phyloP scores from a whole-genome alignment of 192 early-diverging fungal genomes.

The Gaertneriomyces semiglobifer region DNA sequence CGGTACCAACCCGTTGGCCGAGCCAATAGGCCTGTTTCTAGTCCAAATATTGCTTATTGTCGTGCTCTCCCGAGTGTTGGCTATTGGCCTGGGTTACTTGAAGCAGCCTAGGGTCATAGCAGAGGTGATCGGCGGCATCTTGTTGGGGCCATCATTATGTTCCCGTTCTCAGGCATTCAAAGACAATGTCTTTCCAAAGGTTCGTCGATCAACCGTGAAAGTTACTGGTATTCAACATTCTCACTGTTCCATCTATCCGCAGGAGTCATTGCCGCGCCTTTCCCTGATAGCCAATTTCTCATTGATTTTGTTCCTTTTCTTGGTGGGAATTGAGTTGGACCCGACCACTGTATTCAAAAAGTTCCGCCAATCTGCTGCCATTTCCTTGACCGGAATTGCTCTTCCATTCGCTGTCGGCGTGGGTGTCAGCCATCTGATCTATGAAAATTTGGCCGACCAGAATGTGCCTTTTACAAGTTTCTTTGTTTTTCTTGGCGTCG shows the following conservation, averaged over 20 bases:
- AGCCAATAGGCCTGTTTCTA: constrained; percentile 73
- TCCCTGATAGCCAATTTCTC: constrained; percentile 83
- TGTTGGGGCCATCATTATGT: constrained; percentile 83
- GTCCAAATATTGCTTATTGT: constrained; percentile 67
- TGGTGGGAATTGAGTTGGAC: constrained; percentile 50
- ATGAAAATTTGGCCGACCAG: constrained; percentile 31
- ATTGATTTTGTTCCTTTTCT: constrained; percentile 83
- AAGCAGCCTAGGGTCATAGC: constrained; percentile 86
- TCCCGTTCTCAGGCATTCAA: constrained; percentile 68
- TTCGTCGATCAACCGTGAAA: neutral
- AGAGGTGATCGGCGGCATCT: constrained; percentile 85
- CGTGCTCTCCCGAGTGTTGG: constrained; percentile 64
- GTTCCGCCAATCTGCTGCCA: constrained; percentile 37
- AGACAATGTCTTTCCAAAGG: constrained; percentile 67
- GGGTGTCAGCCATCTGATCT: constrained; percentile 57
- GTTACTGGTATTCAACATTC: no score
- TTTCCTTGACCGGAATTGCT: constrained; percentile 76
- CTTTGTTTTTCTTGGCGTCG: constrained; percentile 83
- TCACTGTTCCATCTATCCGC: neutral
- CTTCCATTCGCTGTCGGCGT: constrained; percentile 77
- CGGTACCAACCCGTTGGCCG: constrained; percentile 39
- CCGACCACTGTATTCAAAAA: constrained; percentile 28
- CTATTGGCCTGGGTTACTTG: constrained; percentile 55
- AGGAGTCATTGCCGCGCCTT: constrained; percentile 62
- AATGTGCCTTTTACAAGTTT: constrained; percentile 49